These are phyloP conservation scores for Boletus pseudopeckii DNA, from an alignment of 768 basidiomycete genomes.

Conservation along the genomic window DNA sequence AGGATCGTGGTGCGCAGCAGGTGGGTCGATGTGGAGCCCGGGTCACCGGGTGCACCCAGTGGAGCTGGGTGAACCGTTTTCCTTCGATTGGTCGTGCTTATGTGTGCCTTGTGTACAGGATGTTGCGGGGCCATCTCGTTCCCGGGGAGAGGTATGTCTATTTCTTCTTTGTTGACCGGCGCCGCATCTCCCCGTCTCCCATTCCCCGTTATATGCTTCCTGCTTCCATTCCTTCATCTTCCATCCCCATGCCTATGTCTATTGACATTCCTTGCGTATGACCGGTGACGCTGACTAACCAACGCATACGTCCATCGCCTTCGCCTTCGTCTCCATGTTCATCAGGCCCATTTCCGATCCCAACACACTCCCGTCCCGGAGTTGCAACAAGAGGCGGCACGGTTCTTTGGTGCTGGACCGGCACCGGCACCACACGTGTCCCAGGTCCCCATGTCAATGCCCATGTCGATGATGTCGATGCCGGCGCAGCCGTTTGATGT, in stretches of 20 bases:
- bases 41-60: background rate
- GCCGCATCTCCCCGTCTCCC: constrained; percentile 2
- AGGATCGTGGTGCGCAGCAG: constrained; percentile 77
- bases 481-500: constrained; percentile 53
- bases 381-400: constrained; percentile 62
- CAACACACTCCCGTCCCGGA: constrained; percentile 40
- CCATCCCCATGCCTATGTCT: background rate
- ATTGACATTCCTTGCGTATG: background rate
- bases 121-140: constrained; percentile 55
- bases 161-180: constrained; percentile 8
- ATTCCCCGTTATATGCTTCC: background rate
- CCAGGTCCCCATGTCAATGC: constrained; percentile 3
- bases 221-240: constrained; percentile 6
- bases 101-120: constrained; percentile 45
- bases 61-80: background rate
- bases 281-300: background rate
- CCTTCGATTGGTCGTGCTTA: constrained; percentile 2
- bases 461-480: constrained; percentile 21
- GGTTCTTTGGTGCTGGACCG: constrained; percentile 52
- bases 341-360: constrained; percentile 56
- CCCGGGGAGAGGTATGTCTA: constrained; percentile 40
- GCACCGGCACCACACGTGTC: constrained; percentile 27
- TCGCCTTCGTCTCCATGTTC: background rate
- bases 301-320: background rate
- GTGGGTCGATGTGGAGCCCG: constrained; percentile 36